These are phyloP conservation scores for Colletotrichum sp. DNA, from an alignment of 2,329 filamentous ascomycete species.

Conservation along the genomic window DNA sequence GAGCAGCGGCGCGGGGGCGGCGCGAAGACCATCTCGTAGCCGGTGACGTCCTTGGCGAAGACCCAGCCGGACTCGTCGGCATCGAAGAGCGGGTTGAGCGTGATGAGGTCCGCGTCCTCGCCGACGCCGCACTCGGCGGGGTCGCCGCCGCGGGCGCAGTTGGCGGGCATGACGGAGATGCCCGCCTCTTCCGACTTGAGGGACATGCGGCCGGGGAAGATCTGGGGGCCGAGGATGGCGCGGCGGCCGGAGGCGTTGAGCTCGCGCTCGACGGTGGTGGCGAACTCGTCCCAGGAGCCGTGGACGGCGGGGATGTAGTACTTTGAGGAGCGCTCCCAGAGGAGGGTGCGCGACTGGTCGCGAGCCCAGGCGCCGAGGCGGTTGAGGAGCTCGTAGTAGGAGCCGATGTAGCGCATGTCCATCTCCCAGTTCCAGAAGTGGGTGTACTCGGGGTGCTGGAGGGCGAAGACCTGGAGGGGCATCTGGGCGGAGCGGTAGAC, in stretches of 20 bases:
- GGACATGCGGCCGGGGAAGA: slow-evolving; percentile 51
- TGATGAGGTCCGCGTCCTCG: slow-evolving; percentile 78
- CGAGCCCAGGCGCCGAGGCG: slow-evolving; percentile 70
- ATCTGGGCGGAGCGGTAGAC: slow-evolving; percentile 72
- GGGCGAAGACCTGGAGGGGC: slow-evolving; percentile 68
- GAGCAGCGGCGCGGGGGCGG: slow-evolving; percentile 72
- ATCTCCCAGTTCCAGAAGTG: slow-evolving; percentile 77
- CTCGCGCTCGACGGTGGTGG: slow-evolving; percentile 66
- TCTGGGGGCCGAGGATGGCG: slow-evolving; percentile 74
- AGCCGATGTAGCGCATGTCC: slow-evolving; percentile 69
- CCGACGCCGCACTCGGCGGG: slow-evolving; percentile 66
- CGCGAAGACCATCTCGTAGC: slow-evolving; percentile 60
- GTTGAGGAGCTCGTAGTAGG: slow-evolving; percentile 76
- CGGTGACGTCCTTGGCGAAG: slow-evolving; percentile 72
- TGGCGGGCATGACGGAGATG: slow-evolving; percentile 58
- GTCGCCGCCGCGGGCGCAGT: slow-evolving; percentile 59
- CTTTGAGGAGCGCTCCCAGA: slow-evolving; percentile 79
- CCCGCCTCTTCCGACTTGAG: slow-evolving; percentile 58
- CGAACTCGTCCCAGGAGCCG: slow-evolving; percentile 76
- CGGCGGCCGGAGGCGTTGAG: slow-evolving; percentile 53
- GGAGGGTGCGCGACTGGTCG: slow-evolving; percentile 70
- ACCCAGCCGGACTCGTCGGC: slow-evolving; percentile 75
- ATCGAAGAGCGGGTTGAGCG: slow-evolving; percentile 79
- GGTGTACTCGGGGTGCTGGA: slow-evolving; percentile 67
- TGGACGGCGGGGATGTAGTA: slow-evolving; percentile 79